phyloP scores from a whole-genome alignment of 1,139 yeast genomes.

The Taphrina populina region DNA sequence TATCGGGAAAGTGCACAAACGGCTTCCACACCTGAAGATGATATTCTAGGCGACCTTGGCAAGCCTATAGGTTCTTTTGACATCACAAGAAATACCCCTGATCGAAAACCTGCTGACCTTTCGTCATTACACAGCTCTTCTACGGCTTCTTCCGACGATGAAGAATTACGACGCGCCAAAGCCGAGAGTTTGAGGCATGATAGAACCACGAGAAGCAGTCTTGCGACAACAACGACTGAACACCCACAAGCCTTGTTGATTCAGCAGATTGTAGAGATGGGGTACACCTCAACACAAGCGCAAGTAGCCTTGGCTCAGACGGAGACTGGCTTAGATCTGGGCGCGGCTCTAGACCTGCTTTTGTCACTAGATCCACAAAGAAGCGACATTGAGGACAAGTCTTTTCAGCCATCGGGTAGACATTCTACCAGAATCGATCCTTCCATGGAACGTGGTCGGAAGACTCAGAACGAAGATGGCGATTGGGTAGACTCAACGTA shows the following conservation, averaged over 20 bases:
- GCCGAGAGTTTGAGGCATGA: constrained; percentile 10
- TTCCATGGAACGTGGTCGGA: too few species aligned
- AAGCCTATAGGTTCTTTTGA: constrained; percentile 1
- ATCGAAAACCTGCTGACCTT: not conserved
- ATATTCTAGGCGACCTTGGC: constrained; percentile 26
- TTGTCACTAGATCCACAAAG: not conserved
- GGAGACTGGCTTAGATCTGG: constrained; percentile 58
- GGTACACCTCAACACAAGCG: constrained; percentile 65
- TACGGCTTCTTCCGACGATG: not conserved
- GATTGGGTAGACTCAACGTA: constrained; percentile 32
- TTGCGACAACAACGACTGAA: not conserved
- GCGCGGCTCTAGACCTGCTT: constrained; percentile 60
- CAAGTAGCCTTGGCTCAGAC: constrained; percentile 58
- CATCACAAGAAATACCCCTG: not conserved
- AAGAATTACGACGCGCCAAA: constrained; percentile 30
- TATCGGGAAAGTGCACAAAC: too few species aligned
- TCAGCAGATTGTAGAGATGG: constrained; percentile 77
- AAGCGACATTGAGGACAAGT: not conserved
- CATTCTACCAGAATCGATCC: too few species aligned
- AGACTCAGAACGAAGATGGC: constrained; percentile 20
- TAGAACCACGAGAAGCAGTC: not conserved
- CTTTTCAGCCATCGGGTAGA: not conserved
- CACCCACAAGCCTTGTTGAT: constrained; percentile 47
- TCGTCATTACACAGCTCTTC: not conserved
- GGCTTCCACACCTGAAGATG: too few species aligned